A percentile compares a stretch with the other conserved stretches of the same genome.
Conservation (phyloP, 2,329 filamentous ascomycete species). For the Aspergillus sp. region DNA sequence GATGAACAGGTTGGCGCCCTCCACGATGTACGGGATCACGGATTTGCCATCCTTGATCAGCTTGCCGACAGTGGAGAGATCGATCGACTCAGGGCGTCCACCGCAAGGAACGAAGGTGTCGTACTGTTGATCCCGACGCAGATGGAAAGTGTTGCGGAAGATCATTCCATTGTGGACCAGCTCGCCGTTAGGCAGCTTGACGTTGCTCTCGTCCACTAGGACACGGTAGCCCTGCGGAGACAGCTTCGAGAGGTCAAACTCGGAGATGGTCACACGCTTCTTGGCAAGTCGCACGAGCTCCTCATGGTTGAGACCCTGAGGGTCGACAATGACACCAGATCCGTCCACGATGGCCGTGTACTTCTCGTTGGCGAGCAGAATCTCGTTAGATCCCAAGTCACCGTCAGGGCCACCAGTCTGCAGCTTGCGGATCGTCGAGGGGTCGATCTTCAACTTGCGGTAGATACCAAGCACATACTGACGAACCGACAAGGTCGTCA, state of each 20-base stretch:
- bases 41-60: slow-evolving; percentile 88
- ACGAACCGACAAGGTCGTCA: slow-evolving; percentile 95
- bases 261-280: slow-evolving; percentile 80
- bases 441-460: slow-evolving; percentile 88
- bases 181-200: slow-evolving; percentile 85
- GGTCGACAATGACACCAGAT: slow-evolving; percentile 89
- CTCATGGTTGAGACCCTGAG: slow-evolving; percentile 77
- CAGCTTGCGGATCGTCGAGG: slow-evolving; percentile 81
- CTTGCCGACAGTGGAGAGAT: slow-evolving; percentile 80
- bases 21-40: slow-evolving; percentile 89
- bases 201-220: slow-evolving; percentile 83
- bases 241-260: slow-evolving; percentile 82
- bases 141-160: slow-evolving; percentile 97
- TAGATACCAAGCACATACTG: slow-evolving; percentile 97
- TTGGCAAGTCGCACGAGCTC: slow-evolving; percentile 84
- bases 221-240: slow-evolving; percentile 87
- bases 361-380: slow-evolving; percentile 91
- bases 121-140: slow-evolving; percentile 71
- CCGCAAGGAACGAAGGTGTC: slow-evolving; percentile 95
- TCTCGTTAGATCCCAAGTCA: slow-evolving; percentile 96
- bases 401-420: slow-evolving; percentile 97
- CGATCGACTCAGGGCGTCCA: slow-evolving; percentile 93
- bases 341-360: slow-evolving; percentile 96
- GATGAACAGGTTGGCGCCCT: slow-evolving; percentile 97
- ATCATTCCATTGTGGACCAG: slow-evolving; percentile 83